Evolutionary conservation across 306 rosid genomes (phyloP), one percentile per base, ranked within the genome.

Genomic region (Trifolium repens): DNA sequence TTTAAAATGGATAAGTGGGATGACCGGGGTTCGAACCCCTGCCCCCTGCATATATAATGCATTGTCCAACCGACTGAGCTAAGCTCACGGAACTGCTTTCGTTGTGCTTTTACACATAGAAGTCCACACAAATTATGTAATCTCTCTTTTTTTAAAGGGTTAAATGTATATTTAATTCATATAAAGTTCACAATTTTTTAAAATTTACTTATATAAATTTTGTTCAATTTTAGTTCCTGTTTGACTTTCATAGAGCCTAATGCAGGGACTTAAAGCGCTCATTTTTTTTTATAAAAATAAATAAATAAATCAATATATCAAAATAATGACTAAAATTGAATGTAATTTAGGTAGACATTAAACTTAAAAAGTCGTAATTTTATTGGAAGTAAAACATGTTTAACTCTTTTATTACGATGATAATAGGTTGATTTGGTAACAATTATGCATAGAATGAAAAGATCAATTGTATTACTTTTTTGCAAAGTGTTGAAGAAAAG

Each of bases 401-500:
- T 46, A 4, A 46, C 52, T 46, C 3, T 13, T 12, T 13, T 13
- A 13, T 46, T 8, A 37, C 4, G 1, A 8, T 37, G 40, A 1
- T 46, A 5, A 46, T 46, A n/a, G 52, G 1, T 46, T 46, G 5
- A 46, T 17, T 40, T 53, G 17, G 68, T 65, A 62, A 26, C 65
- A 50, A 32, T 32, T 32, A 26, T 52, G 72, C 59, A 63, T 34
- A 53, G n/a, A 11, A 47, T 59, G 35, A 50, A 72, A 47, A 58
- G 7, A 49, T 8, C 26, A 81, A 67, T 69, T 52, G 8, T 63
- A 30, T 47, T 58, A 67, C 57, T 27, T 73, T 73, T 49, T 59
- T 67, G 75, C 22, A 24, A 24, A 50, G 44, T 40, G 26, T 52
- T 78, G 15, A 32, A 78, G 14, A 39, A 49, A 47, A 59, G 9